Evolutionary conservation across 2,329 filamentous ascomycete genomes (phyloP), one percentile per base, ranked within the genome.

Genomic region (Penicillium sp.): DNA sequence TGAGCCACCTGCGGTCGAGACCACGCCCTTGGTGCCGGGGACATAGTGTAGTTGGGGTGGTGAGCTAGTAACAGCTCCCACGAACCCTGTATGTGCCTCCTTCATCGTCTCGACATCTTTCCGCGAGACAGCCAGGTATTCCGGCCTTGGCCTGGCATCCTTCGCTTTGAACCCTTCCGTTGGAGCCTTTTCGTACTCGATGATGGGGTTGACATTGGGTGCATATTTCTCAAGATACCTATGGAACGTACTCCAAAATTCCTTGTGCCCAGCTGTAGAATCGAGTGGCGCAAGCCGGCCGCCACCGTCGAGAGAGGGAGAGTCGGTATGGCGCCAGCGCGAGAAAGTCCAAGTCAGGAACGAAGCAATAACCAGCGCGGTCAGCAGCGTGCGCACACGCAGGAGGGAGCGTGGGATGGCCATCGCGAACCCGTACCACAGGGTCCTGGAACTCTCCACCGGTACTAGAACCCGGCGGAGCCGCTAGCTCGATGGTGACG

Each of bases 1-100:
- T 13, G 63, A 54, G 1, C 69, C 71, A 12, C 72, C 72, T 0
- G 72, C 75, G 10, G 75, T 75, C 4, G 73, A 76, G 8, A 78
- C 75, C 20, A 78, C 65, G 0, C 75, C 76, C 10, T 62, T 66
- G 7, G 70, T 71, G 7, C 61, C 65, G 1, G 62, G 58, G 9
- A 54, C 46, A 46, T 69, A 69, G 20, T 67, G 64, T 15, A 76
- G 56, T n/a, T 59, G 54, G 0, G 66, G 65, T 1, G 60, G 50
- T 2, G 61, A 56, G 18, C 41, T 53, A 10, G 54, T 52, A 32
- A 73, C 61, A 3, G 58, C 56, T n/a, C 61, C 43, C 18, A 72
- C 57, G 45, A 73, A 72, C 7, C 53, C 61, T 3, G 58, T 53
- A 58, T 73, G 71, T 9, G 66, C 65, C 9, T 60, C 47, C 44